phyloP scores from a whole-genome alignment of 306 rosid genomes.

The Clitoria ternatea region DNA sequence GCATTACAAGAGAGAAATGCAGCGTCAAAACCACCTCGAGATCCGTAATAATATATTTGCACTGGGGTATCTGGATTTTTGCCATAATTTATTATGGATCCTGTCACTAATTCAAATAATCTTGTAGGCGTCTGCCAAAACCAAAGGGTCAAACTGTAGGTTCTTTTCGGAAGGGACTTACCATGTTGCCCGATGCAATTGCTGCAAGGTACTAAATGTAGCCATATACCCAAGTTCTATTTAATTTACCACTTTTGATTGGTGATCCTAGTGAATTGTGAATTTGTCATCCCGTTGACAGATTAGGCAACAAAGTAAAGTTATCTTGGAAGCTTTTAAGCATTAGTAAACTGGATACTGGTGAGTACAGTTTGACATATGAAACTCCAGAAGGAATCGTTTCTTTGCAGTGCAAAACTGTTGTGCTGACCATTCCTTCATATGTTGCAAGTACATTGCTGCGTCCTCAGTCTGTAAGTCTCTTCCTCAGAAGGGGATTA shows the following conservation, averaged over 20 bases:
- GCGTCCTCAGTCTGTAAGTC: conserved; percentile 80
- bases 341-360: conserved; percentile 63
- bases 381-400: conserved; percentile 88
- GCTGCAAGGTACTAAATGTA: conserved; percentile 54
- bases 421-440: conserved; percentile 91
- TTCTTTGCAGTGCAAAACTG: conserved; percentile 66
- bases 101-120: conserved; percentile 36
- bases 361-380: conserved; percentile 70
- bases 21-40: conserved; percentile 68
- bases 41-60: conserved; percentile 55
- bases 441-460: conserved; percentile 68
- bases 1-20: conserved; percentile 75
- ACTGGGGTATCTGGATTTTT: conserved; percentile 26
- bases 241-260: conserved; percentile 19
- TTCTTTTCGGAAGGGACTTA: conserved; percentile 88
- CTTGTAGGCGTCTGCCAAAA: conserved; percentile 78
- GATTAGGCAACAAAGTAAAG: conserved; percentile 82
- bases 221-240: conserved; percentile 1
- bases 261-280: conserved; percentile 17
- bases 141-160: conserved; percentile 98
- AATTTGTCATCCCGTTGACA: conserved; percentile 37
- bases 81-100: conserved; percentile 17
- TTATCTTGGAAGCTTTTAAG: conserved; percentile 88
- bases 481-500: conserved; percentile 23
- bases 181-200: conserved; percentile 87